Conservation (phyloP, 2,329 filamentous ascomycete species). For the Thielaviopsis euricoi region DNA sequence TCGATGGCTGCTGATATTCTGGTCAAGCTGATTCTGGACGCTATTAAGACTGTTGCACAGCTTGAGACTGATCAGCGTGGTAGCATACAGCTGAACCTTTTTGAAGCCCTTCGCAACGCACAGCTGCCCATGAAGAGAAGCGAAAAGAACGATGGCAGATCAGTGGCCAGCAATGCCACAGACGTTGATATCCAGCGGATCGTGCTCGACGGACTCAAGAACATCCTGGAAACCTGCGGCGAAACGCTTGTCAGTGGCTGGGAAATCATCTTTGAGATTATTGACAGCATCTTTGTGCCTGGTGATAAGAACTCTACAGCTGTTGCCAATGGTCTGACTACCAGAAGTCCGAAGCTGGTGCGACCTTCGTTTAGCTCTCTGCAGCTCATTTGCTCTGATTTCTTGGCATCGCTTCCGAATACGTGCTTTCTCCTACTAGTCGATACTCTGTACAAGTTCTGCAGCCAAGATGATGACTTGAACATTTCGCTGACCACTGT, state of each 20-base stretch:
- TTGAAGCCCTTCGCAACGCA: conserved; percentile 48
- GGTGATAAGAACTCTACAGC: conserved; percentile 19
- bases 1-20: conserved; percentile 48
- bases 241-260: conserved; percentile 72
- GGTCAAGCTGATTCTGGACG: conserved; percentile 39
- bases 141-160: neutral
- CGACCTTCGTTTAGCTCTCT: conserved; percentile 77
- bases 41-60: conserved; percentile 36
- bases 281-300: conserved; percentile 59
- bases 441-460: conserved; percentile 78
- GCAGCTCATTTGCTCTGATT: conserved; percentile 89
- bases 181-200: conserved; percentile 70
- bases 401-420: conserved; percentile 56
- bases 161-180: conserved; percentile 21
- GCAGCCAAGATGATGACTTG: conserved; percentile 74
- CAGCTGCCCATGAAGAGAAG: conserved; percentile 21
- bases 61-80: conserved; percentile 35
- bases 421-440: conserved; percentile 63
- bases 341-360: conserved; percentile 57
- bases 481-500: conserved; percentile 93
- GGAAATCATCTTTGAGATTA: conserved; percentile 71
- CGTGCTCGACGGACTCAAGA: conserved; percentile 63
- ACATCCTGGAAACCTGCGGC: conserved; percentile 72
- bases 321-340: conserved; percentile 24
- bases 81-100: conserved; percentile 53